Conservation (phyloP, 345 rosid genomes). For the Erucastrum elatum region DNA sequence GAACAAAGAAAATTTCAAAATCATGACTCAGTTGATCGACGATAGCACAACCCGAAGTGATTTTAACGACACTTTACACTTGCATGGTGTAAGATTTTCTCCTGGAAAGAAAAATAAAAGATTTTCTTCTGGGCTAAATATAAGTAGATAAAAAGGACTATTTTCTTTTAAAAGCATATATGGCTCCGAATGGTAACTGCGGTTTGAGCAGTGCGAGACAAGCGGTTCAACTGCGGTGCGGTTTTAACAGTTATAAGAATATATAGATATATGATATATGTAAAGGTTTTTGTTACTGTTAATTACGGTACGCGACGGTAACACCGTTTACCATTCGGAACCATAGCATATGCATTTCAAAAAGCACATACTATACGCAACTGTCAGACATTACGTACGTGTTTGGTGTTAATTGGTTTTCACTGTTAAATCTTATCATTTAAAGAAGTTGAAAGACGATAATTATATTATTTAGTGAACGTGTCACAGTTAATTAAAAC, state of each 20-base stretch:
- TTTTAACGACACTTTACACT: background rate
- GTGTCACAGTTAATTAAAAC: too few species aligned
- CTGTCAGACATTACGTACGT: background rate
- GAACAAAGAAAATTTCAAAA: too few species aligned
- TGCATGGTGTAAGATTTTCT: constrained; percentile 10
- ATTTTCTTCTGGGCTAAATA: background rate
- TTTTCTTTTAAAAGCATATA: background rate
- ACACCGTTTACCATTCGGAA: too few species aligned
- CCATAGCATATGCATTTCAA: background rate
- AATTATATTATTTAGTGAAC: too few species aligned
- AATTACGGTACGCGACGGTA: too few species aligned
- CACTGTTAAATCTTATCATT: background rate
- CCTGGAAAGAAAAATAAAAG: too few species aligned
- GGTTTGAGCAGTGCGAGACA: too few species aligned
- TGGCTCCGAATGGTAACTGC: too few species aligned
- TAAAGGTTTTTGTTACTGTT: too few species aligned
- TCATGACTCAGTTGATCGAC: background rate
- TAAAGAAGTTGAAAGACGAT: background rate
- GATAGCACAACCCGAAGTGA: background rate
- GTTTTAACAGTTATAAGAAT: too few species aligned
- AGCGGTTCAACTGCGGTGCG: too few species aligned
- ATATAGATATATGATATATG: too few species aligned
- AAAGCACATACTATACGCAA: background rate
- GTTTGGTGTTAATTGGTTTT: background rate
- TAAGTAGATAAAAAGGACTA: background rate